These are phyloP conservation scores for Gomphus bonarii DNA, from an alignment of 1,284 basidiomycete genomes.

Conservation along the genomic window DNA sequence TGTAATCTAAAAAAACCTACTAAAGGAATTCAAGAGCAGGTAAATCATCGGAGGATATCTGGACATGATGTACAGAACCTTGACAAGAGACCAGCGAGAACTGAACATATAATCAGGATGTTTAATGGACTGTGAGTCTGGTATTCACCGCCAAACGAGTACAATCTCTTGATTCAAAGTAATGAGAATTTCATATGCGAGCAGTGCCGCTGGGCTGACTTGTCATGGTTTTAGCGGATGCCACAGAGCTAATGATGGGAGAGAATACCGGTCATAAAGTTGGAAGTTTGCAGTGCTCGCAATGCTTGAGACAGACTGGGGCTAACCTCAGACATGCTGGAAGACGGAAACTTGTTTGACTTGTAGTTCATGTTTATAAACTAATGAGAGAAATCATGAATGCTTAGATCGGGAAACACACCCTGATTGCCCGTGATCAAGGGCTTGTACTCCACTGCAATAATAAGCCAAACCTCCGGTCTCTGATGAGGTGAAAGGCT, in stretches of 20 bases:
- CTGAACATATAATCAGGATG: background rate
- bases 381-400: no score
- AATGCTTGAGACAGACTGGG: background rate
- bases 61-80: background rate
- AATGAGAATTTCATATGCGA: background rate
- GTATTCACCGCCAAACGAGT: background rate
- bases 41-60: no score
- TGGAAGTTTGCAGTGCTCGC: background rate
- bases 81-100: background rate
- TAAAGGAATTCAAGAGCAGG: no score
- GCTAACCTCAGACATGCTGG: background rate
- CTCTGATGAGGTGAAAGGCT: no score
- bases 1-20: no score
- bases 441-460: no score
- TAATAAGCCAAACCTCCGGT: no score
- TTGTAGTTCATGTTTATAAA: no score
- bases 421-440: no score
- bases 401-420: no score
- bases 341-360: background rate
- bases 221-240: background rate
- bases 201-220: background rate
- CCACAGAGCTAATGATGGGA: background rate
- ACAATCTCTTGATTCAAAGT: background rate
- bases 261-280: background rate
- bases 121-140: background rate